Evolutionary conservation across 2,329 filamentous ascomycete species (phyloP), one percentile per base, ranked within the genome.

Genomic region (Coniochaeta sp.): DNA sequence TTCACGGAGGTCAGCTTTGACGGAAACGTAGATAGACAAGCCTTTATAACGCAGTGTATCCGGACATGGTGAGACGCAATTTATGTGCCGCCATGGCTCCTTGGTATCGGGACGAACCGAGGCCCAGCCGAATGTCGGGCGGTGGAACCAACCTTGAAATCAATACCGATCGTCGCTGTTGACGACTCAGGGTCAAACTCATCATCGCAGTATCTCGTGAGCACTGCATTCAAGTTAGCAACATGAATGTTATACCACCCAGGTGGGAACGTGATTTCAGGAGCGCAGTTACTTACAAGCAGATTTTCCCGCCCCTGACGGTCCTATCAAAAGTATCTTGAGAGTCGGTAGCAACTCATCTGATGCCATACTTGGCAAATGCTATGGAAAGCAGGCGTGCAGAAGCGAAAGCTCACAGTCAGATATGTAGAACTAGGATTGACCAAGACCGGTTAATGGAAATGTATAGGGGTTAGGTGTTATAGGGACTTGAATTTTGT

Each of bases 151-250:
- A 82, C 80, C 71, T 82, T 81, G 70, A 81, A 83, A 66, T 84
- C 81, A 62, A 84, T 81, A 32, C 81, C 81, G 63, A 84, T 83
- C 2, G 81, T 84, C 6, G 81, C 80, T 7, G 80, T 78, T 4
- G 79, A 78, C 38, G 75, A 77, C 66, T 83, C 80, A 5, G 79
- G 76, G 61, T 84, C 81, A 65, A 83, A 84, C 65, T 82, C 79
- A 67, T 83, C 79, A 63, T 83, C 80, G 68, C 79, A 82, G 64
- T 84, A 84, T 65, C 81, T 73, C 62, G 80, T 76, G 55, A 84
- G 71, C 62, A 84, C 80, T 82, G 64, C 32, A 28, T 38, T 26
- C 19, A 4, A 30, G 32, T 56, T 54, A 59, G 55, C 36, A 14
- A 32, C 26, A 61, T 52, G 50, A 4, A 32, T 30, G 14, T 19